Evolutionary conservation across 2,329 filamentous ascomycete genomes (phyloP).

Genomic region (Leptographium flavum): DNA sequence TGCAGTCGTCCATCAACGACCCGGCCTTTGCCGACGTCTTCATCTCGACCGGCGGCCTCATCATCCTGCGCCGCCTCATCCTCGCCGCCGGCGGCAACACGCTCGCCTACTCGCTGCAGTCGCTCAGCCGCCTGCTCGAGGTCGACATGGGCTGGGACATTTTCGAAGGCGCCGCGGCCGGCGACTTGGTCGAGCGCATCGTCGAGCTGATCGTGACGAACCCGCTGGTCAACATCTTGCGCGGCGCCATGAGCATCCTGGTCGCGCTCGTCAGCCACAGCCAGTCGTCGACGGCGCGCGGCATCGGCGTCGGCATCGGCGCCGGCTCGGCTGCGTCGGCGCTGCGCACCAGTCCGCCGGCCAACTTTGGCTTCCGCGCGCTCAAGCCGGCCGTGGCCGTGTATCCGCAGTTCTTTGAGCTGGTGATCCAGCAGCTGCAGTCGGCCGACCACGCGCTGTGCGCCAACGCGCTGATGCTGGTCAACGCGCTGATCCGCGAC

Average conservation of each 20-base stretch:
- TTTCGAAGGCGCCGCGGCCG: constrained; percentile 47
- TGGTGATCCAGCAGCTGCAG: constrained; percentile 80
- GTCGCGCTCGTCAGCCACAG: constrained; percentile 86
- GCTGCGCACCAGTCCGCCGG: constrained; percentile 26
- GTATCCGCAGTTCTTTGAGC: constrained; percentile 87
- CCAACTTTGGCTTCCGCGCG: constrained; percentile 74
- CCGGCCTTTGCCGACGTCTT: constrained; percentile 94
- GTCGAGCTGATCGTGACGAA: constrained; percentile 91
- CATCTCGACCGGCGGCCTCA: constrained; percentile 75
- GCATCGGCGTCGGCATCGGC: constrained; percentile 6
- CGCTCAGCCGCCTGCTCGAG: constrained; percentile 74
- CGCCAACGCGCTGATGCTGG: constrained; percentile 85
- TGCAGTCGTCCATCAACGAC: constrained; percentile 89
- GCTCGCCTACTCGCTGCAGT: constrained; percentile 85
- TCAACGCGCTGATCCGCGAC: constrained; percentile 91
- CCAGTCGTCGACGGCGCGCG: constrained; percentile 38
- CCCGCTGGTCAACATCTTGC: constrained; percentile 90
- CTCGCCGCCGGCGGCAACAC: constrained; percentile 84
- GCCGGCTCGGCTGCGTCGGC: constrained; percentile 6
- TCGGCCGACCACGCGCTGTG: constrained; percentile 92
- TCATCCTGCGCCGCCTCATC: constrained; percentile 67
- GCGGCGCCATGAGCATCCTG: constrained; percentile 92
- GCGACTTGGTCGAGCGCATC: constrained; percentile 59
- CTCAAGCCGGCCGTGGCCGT: constrained; percentile 83
- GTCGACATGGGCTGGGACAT: constrained; percentile 97